These are phyloP conservation scores for Meredithiella fracta DNA, from an alignment of 2,329 filamentous ascomycete genomes.

Conservation along the genomic window DNA sequence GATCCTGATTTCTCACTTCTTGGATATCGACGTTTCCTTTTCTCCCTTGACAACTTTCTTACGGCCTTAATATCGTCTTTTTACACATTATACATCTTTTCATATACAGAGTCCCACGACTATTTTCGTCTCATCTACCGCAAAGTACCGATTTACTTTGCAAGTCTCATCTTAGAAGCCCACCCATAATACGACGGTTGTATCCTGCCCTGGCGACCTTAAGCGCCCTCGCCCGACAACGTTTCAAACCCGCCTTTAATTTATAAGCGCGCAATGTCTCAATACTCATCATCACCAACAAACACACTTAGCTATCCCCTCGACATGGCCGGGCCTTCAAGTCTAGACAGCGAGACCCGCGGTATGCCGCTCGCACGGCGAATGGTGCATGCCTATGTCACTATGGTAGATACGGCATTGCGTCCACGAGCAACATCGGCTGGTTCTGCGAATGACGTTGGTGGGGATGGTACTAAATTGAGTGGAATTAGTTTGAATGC, in stretches of 20 bases:
- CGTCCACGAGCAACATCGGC: conserved; percentile 5
- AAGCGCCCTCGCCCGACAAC: not conserved
- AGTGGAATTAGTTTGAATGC: conserved; percentile 31
- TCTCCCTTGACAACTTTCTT: not conserved
- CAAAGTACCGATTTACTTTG: not conserved
- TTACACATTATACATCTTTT: no score
- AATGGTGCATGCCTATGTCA: conserved; percentile 6
- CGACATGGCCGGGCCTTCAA: not conserved
- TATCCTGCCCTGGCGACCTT: not conserved
- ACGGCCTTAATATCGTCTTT: not conserved
- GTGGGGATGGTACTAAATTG: conserved; percentile 14
- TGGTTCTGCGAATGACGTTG: conserved; percentile 2
- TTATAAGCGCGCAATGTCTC: not conserved
- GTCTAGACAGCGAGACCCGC: not conserved
- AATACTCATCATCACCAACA: no score
- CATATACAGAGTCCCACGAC: not conserved
- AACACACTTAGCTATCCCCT: not conserved
- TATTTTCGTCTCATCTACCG: not conserved
- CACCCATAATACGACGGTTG: not conserved
- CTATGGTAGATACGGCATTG: not conserved
- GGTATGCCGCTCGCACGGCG: not conserved
- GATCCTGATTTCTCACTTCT: no score
- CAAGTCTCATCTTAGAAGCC: not conserved
- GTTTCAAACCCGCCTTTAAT: not conserved
- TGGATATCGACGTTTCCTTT: not conserved